Evolutionary conservation across 73 alveolate genomes (phyloP).

Genomic region (Uronychia setigera): DNA sequence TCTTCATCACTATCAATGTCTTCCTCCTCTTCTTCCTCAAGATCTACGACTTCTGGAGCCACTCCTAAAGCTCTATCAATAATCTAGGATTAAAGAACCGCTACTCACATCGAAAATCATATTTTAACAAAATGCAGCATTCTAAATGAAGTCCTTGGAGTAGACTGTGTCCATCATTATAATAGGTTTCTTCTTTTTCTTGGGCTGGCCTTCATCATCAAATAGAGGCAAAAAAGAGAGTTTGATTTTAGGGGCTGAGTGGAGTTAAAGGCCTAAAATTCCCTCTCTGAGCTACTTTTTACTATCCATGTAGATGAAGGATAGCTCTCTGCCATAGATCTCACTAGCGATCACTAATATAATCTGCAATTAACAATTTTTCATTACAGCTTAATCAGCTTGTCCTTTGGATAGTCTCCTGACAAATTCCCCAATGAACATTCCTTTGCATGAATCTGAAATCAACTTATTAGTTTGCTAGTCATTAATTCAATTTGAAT

Average conservation of each 20-base stretch:
- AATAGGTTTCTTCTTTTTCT: background rate
- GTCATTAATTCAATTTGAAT: background rate
- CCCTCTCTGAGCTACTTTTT: background rate
- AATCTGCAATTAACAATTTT: background rate
- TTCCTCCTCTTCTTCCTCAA: background rate
- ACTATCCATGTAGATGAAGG: background rate
- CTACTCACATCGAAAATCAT: background rate
- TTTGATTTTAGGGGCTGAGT: background rate
- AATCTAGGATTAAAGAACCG: background rate
- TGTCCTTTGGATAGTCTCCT: background rate
- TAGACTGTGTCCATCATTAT: background rate
- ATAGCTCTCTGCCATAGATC: background rate
- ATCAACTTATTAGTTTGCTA: background rate
- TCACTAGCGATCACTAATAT: background rate
- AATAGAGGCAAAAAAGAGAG: background rate
- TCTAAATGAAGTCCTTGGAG: background rate
- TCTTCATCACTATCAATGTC: background rate
- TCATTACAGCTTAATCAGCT: background rate
- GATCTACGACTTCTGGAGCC: background rate
- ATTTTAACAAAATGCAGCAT: background rate
- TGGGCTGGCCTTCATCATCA: background rate
- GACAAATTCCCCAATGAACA: slow-evolving; percentile 2
- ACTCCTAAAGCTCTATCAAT: background rate
- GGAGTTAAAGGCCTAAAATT: background rate
- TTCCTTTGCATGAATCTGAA: background rate